Conservation (phyloP, 306 rosid genomes). For the Clitoria ternatea region DNA sequence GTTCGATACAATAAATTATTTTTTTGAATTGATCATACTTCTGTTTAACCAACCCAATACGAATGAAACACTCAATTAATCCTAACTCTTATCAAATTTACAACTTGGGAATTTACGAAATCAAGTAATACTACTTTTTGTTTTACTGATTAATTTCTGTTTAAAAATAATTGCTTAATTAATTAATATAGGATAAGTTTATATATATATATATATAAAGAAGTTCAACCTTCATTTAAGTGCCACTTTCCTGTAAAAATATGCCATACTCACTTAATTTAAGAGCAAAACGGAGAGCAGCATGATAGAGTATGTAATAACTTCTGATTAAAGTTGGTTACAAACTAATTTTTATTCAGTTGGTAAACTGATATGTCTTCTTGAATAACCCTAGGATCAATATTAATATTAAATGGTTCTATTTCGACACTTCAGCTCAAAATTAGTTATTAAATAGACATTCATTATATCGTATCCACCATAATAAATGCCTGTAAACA, state of each 20-base stretch:
- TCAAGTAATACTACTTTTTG: background rate
- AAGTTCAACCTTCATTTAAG: background rate
- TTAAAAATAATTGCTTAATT: too few species aligned
- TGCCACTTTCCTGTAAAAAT: background rate
- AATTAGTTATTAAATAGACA: constrained; percentile 14
- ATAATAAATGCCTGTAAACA: constrained; percentile 1
- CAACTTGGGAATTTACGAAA: constrained; percentile 20
- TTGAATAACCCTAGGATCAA: too few species aligned
- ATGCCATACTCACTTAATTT: constrained; percentile 8
- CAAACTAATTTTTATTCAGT: too few species aligned
- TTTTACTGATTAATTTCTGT: constrained; percentile 11
- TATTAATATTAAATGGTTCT: too few species aligned
- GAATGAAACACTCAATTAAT: constrained; percentile 6
- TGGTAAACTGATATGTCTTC: too few species aligned
- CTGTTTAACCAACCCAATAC: too few species aligned
- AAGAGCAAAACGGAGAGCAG: background rate
- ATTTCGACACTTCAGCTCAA: too few species aligned
- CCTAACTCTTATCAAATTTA: constrained; percentile 8
- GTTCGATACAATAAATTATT: too few species aligned
- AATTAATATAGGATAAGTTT: constrained; percentile 22
- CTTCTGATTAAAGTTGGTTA: too few species aligned
- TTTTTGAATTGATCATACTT: too few species aligned
- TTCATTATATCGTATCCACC: background rate
- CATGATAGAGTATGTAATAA: background rate
- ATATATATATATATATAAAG: background rate